These are phyloP conservation scores for Phytophthora megakarya DNA, from an alignment of 352 stramenopile genomes.

Conservation along the genomic window DNA sequence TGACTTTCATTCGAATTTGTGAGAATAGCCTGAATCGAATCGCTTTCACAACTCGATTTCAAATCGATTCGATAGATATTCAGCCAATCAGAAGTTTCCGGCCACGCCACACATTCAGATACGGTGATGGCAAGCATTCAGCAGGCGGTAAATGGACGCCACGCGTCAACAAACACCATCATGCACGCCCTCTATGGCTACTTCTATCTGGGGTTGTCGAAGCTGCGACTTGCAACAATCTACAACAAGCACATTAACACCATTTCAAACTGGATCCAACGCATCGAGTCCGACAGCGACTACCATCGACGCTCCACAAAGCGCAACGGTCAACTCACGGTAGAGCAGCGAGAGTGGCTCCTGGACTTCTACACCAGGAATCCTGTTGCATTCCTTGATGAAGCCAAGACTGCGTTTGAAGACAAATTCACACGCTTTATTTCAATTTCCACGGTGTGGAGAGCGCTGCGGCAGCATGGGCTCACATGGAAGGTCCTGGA, in stretches of 20 bases:
- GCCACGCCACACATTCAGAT: too few relatives aligned
- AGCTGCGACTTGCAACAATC: background rate
- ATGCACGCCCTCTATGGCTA: too few relatives aligned
- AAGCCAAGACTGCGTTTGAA: slow-evolving; percentile 19
- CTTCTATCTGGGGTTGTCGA: background rate
- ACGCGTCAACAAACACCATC: too few relatives aligned
- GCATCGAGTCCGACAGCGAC: slow-evolving; percentile 6
- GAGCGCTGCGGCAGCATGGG: too few relatives aligned
- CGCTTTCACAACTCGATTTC: too few relatives aligned
- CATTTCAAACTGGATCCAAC: slow-evolving; percentile 20
- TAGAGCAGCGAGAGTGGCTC: slow-evolving; percentile 16
- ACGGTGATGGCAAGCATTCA: too few relatives aligned
- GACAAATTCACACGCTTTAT: slow-evolving; percentile 14
- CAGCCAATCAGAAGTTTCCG: too few relatives aligned
- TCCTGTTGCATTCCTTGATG: slow-evolving; percentile 19
- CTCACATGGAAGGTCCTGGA: background rate
- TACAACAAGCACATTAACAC: slow-evolving; percentile 16
- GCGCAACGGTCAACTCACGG: slow-evolving; percentile 1
- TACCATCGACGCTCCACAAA: slow-evolving; percentile 2
- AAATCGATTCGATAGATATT: too few relatives aligned
- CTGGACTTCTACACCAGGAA: slow-evolving; percentile 20
- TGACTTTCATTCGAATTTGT: too few relatives aligned
- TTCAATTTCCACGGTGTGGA: too few relatives aligned
- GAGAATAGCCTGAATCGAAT: too few relatives aligned
- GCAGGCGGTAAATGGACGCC: too few relatives aligned